Evolutionary conservation across 2,329 filamentous ascomycete genomes (phyloP), one percentile per base, ranked within the genome.

Genomic region (Emmonsiellopsis sp.): DNA sequence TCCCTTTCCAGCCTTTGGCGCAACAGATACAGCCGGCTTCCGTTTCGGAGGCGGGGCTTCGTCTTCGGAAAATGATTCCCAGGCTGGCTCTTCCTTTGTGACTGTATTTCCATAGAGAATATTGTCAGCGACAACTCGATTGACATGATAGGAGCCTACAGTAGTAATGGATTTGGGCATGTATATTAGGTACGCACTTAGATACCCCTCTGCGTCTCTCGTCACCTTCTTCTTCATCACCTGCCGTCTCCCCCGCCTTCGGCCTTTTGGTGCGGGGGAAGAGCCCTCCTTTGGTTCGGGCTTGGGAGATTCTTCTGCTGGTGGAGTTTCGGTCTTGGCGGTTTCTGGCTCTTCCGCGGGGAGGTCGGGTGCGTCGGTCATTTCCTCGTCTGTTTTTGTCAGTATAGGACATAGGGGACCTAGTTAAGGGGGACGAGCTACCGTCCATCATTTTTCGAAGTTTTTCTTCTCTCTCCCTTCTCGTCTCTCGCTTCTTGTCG

Each of bases 61-160:
- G 58, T 95, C 90, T 66, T 96, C 91, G 0, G 89, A 95, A 72
- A 94, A 95, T 0, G 87, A 92, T 68, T 96, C 91, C 91, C 91
- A 96, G 0, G 79, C 85, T 0, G 80, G 72, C 64, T 95, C 89
- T 69, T 94, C 87, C 59, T 85, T 86, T 2, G 90, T 95, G 34
- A 95, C 91, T 93, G 61, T 40, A 56, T 10, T 14, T 42, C 27
- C 43, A 53, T 42, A 37, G 13, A 9, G 7, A 37, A 36, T 21
- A 33, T n/a, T 27, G 21, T 27, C 5, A 27, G 21, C 21, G 21
- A 48, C 11, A 21, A 11, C 2, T n/a, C 2, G 9, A 10, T 40
- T 31, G 47, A 39, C 17, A 17, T 6, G 40, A 34, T n/a, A 17
- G 13, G 40, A 21, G 36, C 46, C 9, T 32, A 49, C 14, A 1